Percentiles rank a stretch among this genome's conserved stretches.
phyloP scores from a whole-genome alignment of 1,284 basidiomycete species.

The Microstroma glucosiphilum region DNA sequence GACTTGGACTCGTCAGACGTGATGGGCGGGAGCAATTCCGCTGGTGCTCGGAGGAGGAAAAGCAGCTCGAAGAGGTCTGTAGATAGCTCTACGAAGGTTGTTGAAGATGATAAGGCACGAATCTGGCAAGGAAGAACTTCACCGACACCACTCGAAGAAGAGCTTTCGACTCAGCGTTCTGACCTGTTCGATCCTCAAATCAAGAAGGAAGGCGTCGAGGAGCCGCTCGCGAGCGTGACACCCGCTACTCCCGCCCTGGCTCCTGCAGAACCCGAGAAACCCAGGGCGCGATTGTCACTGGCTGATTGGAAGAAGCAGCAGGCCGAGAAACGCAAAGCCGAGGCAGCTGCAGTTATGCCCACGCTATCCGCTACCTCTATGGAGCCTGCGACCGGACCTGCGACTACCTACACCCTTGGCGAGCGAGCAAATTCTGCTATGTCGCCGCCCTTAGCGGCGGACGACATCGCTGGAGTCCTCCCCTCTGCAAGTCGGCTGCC shows the following conservation, averaged over 20 bases:
- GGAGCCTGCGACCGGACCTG: neutral
- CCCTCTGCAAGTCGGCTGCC: too few species aligned
- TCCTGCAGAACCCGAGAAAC: constrained; percentile 18
- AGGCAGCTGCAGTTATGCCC: constrained; percentile 14
- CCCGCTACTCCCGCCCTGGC: neutral
- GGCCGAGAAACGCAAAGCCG: constrained; percentile 36
- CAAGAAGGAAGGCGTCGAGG: too few species aligned
- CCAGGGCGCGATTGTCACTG: constrained; percentile 40
- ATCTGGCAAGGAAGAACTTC: neutral
- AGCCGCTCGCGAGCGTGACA: neutral
- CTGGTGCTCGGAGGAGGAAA: too few species aligned
- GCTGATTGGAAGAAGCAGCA: constrained; percentile 49
- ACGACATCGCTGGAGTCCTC: too few species aligned
- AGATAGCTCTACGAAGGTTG: too few species aligned
- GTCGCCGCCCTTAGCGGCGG: neutral
- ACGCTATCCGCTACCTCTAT: neutral
- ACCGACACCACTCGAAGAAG: neutral
- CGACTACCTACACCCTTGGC: neutral
- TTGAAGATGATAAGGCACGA: too few species aligned
- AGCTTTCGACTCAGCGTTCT: neutral
- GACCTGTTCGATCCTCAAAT: neutral
- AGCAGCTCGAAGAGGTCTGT: too few species aligned
- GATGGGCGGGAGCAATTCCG: too few species aligned
- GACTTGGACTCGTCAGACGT: too few species aligned
- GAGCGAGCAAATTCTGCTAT: neutral